Evolutionary conservation across 352 stramenopile genomes (phyloP), one percentile per base, ranked within the genome.

Genomic region (Globisporangium megalacanthum): DNA sequence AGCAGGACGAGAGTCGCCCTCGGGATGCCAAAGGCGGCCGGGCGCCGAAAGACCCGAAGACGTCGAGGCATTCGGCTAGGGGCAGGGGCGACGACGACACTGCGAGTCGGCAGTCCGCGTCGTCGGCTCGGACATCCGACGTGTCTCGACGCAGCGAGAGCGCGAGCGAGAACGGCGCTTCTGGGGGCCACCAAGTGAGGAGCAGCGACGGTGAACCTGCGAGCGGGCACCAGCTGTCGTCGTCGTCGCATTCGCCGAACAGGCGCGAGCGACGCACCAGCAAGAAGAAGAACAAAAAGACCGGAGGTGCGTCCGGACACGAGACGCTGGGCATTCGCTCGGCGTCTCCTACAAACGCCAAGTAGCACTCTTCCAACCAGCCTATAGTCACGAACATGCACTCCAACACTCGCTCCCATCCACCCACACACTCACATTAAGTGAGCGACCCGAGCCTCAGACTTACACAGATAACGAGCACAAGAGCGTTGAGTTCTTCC

Each of bases 1-100:
- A n/a, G 46, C 47, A 77, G 68, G 62, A 74, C 39, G 54, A 72
- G 49, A 72, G 25, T 29, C 25, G 25, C 20, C 65, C 62, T 49
- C 68, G 54, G 9, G 76, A 72, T 49, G 17, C 58, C 0, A 76
- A 74, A 44, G 54, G 51, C 37, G 53, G 53, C 15, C 54, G 41
- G 33, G 60, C 14, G 17, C 41, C n/a, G n/a, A 68, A 72, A 48
- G 52, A 54, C 0, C 39, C 48, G 22, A 63, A 51, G 45, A 55
- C 46, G 7, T 56, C 56, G 9, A 54, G 33, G 13, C 39, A 41
- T 5, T 70, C 52, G 42, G 61, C n/a, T 22, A 14, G 25, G 10
- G 39, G 13, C 13, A 35, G 47, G 11, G 22, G 29, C 22, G 47
- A 52, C 25, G 33, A 22, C 6, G n/a, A 53, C 35, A 49, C 54